These are phyloP conservation scores for Claviceps sp. DNA, from an alignment of 2,329 filamentous ascomycete species.

Conservation along the genomic window DNA sequence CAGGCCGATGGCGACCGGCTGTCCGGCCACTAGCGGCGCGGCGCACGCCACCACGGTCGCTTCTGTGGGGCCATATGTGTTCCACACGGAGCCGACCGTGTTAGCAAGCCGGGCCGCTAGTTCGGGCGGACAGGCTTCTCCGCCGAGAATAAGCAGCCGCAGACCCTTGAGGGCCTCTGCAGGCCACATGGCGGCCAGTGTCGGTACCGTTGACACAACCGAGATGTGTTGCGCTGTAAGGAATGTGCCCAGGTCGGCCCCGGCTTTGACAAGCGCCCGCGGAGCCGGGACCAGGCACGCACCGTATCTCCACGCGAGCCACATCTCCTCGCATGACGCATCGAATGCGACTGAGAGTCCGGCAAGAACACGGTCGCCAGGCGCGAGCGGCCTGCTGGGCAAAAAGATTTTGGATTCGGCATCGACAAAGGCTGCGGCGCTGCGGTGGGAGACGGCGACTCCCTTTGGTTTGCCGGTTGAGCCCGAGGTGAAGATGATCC, in stretches of 20 bases:
- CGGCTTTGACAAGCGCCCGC: constrained; percentile 11
- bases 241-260: constrained; percentile 10
- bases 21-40: constrained; percentile 9
- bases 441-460: constrained; percentile 12
- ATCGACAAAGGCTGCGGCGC: constrained; percentile 13
- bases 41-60: constrained; percentile 12
- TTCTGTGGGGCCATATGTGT: constrained; percentile 15
- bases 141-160: constrained; percentile 12
- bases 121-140: constrained; percentile 12
- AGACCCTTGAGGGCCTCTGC: constrained; percentile 10
- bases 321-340: constrained; percentile 14
- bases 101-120: constrained; percentile 9
- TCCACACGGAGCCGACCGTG: constrained; percentile 10
- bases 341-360: constrained; percentile 12
- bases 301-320: constrained; percentile 12
- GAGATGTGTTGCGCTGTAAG: constrained; percentile 11
- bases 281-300: constrained; percentile 11
- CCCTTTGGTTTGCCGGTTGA: constrained; percentile 14
- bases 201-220: constrained; percentile 12
- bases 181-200: constrained; percentile 12
- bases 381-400: constrained; percentile 9
- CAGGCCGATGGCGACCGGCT: constrained; percentile 10
- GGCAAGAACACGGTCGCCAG: constrained; percentile 12
- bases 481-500: constrained; percentile 15
- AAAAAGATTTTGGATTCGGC: constrained; percentile 11